Conservation (phyloP, 176 grass and related monocot genomes). For the Triticum monococcum region DNA sequence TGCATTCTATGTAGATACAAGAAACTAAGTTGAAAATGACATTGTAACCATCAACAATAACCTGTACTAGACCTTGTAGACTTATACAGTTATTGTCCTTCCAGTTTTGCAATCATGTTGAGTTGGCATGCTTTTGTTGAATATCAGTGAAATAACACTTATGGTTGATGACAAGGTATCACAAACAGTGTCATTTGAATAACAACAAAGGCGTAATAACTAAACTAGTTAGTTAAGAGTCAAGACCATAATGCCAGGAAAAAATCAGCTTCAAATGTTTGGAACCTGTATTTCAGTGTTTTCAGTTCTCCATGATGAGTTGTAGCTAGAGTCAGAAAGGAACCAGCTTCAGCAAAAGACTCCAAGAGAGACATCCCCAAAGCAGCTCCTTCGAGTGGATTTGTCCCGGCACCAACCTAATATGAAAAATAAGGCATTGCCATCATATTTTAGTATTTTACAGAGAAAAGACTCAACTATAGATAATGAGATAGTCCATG, state of each 20-base stretch:
- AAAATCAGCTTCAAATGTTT: constrained; percentile 22
- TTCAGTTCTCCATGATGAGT: constrained; percentile 90
- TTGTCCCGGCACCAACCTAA: constrained; percentile 84
- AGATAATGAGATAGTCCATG: constrained; percentile 4
- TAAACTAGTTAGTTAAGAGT: constrained; percentile 1
- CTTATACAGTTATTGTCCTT: constrained; percentile 3
- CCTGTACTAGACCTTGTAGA: not conserved
- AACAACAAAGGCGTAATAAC: not conserved
- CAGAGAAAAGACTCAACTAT: constrained; percentile 14
- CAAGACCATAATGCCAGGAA: constrained; percentile 1
- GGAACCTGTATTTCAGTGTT: constrained; percentile 83
- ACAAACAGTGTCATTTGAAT: not conserved
- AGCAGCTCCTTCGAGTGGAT: constrained; percentile 86
- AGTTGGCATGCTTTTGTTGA: not conserved
- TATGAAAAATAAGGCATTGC: not conserved
- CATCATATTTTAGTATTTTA: not conserved
- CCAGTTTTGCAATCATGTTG: constrained; percentile 3
- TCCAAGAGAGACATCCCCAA: constrained; percentile 82
- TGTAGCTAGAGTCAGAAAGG: constrained; percentile 70
- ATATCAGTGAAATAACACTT: not conserved
- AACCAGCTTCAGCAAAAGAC: constrained; percentile 71
- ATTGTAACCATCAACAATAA: constrained; percentile 24
- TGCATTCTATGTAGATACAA: not conserved
- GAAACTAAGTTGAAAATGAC: constrained; percentile 3
- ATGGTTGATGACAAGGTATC: not conserved